These are phyloP conservation scores for Platanthera guangdongensis DNA, from an alignment of 106 monocot species.

Conservation along the genomic window DNA sequence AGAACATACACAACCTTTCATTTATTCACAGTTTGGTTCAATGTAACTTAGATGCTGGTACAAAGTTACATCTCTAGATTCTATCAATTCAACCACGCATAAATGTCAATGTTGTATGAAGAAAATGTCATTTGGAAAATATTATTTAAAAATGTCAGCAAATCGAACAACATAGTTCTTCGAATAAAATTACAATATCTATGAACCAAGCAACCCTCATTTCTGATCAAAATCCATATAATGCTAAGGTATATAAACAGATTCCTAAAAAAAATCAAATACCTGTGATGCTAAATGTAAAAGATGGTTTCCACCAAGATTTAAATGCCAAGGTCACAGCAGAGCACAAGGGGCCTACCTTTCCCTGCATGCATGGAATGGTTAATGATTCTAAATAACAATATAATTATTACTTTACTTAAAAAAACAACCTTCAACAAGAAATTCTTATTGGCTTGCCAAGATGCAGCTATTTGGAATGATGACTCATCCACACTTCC, in stretches of 20 bases:
- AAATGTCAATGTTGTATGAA: no score
- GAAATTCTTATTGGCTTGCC: conserved; percentile 99
- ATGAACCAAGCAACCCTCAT: not conserved
- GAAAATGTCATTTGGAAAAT: no score
- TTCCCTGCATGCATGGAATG: conserved; percentile 48
- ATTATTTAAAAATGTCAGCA: no score
- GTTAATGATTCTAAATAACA: conserved; percentile 1
- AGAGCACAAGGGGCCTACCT: conserved; percentile 59
- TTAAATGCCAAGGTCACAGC: conserved; percentile 80
- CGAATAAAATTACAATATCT: no score
- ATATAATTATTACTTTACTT: not conserved
- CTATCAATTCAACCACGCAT: no score
- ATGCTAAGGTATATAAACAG: not conserved
- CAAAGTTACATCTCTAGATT: no score
- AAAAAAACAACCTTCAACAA: conserved; percentile 54
- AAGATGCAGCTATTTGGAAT: conserved; percentile 89
- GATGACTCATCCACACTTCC: conserved; percentile 38
- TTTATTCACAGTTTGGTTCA: no score
- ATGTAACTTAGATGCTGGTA: no score
- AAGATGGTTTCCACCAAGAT: conserved; percentile 97
- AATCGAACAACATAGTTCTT: no score
- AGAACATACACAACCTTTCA: no score
- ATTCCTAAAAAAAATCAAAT: not conserved
- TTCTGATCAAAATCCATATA: not conserved
- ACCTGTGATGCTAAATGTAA: conserved; percentile 96